Conservation (phyloP, 139 green algal genomes). For the Chlamydomonas sphaeroides region DNA sequence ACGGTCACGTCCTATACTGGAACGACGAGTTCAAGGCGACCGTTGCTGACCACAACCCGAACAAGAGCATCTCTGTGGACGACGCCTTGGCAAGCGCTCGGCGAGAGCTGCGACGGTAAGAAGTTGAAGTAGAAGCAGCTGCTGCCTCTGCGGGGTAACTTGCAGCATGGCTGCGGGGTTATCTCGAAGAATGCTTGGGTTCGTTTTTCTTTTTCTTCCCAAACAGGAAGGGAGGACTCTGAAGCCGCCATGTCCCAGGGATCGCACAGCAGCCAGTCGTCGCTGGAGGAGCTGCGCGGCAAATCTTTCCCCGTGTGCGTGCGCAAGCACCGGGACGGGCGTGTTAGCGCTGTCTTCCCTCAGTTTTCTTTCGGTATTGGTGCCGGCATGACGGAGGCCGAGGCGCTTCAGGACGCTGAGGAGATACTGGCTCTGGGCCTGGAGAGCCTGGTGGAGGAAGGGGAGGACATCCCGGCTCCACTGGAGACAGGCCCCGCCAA, state of each 20-base stretch:
- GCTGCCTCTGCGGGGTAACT: no score
- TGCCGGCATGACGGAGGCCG: background rate
- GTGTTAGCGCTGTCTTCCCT: slow-evolving; percentile 11
- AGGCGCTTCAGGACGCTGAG: slow-evolving; percentile 10
- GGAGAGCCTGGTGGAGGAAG: background rate
- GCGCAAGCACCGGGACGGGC: background rate
- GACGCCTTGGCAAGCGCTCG: no score
- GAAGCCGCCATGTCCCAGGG: background rate
- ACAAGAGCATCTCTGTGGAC: no score
- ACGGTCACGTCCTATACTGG: no score
- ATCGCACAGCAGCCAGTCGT: background rate
- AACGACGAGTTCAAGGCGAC: no score
- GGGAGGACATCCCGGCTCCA: slow-evolving; percentile 1
- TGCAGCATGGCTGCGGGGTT: no score
- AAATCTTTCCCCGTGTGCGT: background rate
- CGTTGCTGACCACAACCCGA: no score
- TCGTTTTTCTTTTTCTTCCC: no score
- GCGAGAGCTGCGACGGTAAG: no score
- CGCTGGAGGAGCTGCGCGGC: slow-evolving; percentile 9
- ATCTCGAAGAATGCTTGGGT: no score
- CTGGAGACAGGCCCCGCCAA: background rate
- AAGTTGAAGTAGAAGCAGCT: no score
- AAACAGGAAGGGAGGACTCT: no score
- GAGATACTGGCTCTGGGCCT: background rate
- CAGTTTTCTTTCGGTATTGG: slow-evolving; percentile 26